Evolutionary conservation across 169 alveolate genomes (phyloP).

Genomic region (Plasmodium vinckei): DNA sequence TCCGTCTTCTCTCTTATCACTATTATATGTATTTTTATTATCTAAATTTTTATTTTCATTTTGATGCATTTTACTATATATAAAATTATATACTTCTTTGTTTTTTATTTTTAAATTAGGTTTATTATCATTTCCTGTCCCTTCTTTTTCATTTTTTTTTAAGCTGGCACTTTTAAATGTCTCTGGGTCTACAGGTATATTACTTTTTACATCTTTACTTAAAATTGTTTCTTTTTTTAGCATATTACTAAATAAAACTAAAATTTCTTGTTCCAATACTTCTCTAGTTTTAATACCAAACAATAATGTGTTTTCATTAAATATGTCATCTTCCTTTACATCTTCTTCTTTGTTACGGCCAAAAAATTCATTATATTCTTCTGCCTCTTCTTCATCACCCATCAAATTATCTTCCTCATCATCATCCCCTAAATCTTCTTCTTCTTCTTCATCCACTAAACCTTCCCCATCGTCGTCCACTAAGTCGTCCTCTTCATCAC

Average conservation of each 20-base stretch:
- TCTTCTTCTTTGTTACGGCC: not conserved
- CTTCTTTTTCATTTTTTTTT: constrained; percentile 5
- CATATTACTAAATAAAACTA: constrained; percentile 51
- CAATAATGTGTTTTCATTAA: constrained; percentile 40
- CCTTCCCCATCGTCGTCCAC: not conserved
- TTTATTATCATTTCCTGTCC: constrained; percentile 3
- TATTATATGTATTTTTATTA: not conserved
- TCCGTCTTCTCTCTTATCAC: not conserved
- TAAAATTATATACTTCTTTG: constrained; percentile 35
- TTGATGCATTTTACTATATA: constrained; percentile 35
- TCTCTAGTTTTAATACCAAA: constrained; percentile 57
- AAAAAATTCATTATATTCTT: constrained; percentile 3
- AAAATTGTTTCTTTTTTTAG: constrained; percentile 39
- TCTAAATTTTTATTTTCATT: not conserved
- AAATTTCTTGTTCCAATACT: constrained; percentile 41
- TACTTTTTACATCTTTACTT: constrained; percentile 32
- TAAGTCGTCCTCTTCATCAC: constrained; percentile 6
- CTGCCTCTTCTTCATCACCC: constrained; percentile 25
- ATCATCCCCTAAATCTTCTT: not conserved
- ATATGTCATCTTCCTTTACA: constrained; percentile 39
- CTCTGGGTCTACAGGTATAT: not conserved
- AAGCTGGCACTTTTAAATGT: not conserved
- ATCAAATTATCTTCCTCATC: constrained; percentile 15
- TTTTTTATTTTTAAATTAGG: constrained; percentile 31
- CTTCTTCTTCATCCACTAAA: constrained; percentile 11